Conservation (phyloP, 495 filamentous ascomycete genomes). For the Trichocladium antarcticum region DNA sequence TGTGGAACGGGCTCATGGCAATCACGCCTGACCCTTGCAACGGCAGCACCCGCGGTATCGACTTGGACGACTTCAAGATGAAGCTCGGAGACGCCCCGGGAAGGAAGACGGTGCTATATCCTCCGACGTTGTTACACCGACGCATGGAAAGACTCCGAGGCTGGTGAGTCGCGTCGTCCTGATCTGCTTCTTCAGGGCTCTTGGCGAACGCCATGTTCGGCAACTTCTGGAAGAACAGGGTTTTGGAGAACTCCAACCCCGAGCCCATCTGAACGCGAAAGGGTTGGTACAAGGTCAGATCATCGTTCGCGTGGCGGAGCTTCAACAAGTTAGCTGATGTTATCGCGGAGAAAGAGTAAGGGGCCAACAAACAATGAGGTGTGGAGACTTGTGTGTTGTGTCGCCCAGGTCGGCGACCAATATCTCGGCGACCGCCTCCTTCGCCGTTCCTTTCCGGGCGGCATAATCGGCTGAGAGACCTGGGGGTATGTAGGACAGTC, state of each 20-base stretch:
- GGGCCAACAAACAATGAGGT: conserved; percentile 55
- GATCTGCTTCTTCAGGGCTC: conserved; percentile 31
- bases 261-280: conserved; percentile 39
- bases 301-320: conserved; percentile 67
- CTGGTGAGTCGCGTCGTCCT: conserved; percentile 30
- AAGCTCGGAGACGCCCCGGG: conserved; percentile 69
- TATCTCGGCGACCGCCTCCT: conserved; percentile 63
- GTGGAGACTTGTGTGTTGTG: conserved; percentile 52
- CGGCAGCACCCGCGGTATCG: conserved; percentile 58
- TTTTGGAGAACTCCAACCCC: conserved; percentile 28
- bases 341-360: neutral
- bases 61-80: conserved; percentile 64
- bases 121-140: conserved; percentile 53
- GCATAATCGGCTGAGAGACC: conserved; percentile 59
- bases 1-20: conserved; percentile 62
- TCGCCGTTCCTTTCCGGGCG: conserved; percentile 54
- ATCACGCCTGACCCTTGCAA: conserved; percentile 53
- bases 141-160: conserved; percentile 45
- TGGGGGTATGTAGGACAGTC: conserved; percentile 66
- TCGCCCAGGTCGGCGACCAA: conserved; percentile 79
- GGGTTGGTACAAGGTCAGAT: conserved; percentile 80
- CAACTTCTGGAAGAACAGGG: conserved; percentile 67
- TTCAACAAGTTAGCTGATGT: conserved; percentile 24
- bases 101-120: conserved; percentile 69
- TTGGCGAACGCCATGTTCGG: conserved; percentile 49